phyloP scores from a whole-genome alignment of 2,329 filamentous ascomycete species.

The Exophiala xenobiotica region DNA sequence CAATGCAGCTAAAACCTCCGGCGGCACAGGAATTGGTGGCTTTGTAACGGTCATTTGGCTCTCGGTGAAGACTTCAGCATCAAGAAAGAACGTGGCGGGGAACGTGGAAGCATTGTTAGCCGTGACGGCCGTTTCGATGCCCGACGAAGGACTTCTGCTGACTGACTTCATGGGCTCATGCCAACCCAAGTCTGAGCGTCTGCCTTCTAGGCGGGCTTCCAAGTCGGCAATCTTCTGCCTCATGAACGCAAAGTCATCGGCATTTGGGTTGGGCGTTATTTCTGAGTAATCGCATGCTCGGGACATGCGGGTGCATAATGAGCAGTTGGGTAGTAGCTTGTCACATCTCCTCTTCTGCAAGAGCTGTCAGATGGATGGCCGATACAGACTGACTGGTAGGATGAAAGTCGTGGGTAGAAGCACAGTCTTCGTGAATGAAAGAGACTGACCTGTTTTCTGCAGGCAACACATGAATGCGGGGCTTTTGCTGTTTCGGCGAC shows the following conservation, averaged over 20 bases:
- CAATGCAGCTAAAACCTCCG: conserved; percentile 23
- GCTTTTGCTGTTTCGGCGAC: conserved; percentile 29
- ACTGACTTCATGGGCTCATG: conserved; percentile 22
- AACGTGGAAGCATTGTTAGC: conserved; percentile 18
- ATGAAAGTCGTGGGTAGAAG: too few species aligned
- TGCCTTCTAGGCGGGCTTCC: conserved; percentile 23
- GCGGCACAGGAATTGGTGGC: conserved; percentile 18
- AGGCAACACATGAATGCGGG: conserved; percentile 46
- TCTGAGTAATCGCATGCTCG: conserved; percentile 31
- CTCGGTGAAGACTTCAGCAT: conserved; percentile 25
- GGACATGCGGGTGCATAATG: conserved; percentile 43
- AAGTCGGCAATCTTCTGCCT: conserved; percentile 28
- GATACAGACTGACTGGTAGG: too few species aligned
- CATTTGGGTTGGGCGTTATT: conserved; percentile 13
- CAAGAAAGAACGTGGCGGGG: conserved; percentile 29
- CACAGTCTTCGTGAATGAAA: too few species aligned
- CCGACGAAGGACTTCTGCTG: conserved; percentile 10
- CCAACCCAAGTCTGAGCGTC: conserved; percentile 15
- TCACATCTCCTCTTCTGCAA: conserved; percentile 54
- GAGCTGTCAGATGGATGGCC: background rate
- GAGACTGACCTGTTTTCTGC: conserved; percentile 35
- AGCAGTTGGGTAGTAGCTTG: conserved; percentile 51
- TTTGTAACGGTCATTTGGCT: conserved; percentile 16
- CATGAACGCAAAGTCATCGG: conserved; percentile 25
- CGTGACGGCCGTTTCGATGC: background rate